phyloP scores from a whole-genome alignment of 495 filamentous ascomycete genomes.

The Trichocladium antarcticum region DNA sequence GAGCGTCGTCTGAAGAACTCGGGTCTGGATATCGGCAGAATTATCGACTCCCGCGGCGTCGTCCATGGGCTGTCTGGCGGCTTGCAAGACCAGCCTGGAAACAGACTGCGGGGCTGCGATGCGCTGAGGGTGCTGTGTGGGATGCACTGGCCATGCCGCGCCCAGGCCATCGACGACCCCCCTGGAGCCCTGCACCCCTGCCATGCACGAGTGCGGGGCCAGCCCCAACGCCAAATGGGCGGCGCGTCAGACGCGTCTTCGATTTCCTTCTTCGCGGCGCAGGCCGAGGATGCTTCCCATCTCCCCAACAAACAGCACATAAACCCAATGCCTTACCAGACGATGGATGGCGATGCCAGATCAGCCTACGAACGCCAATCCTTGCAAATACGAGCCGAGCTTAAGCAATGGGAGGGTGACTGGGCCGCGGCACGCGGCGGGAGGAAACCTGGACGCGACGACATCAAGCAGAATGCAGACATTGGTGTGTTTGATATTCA shows the following conservation, averaged over 20 bases:
- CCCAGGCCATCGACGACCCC: no score
- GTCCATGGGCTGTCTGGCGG: slow-evolving; percentile 20
- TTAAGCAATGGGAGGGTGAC: slow-evolving; percentile 78
- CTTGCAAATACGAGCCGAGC: slow-evolving; percentile 51
- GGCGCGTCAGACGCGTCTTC: not conserved
- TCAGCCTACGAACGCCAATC: slow-evolving; percentile 32
- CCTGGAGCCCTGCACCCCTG: no score
- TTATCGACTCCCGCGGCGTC: slow-evolving; percentile 4
- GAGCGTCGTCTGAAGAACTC: slow-evolving; percentile 39
- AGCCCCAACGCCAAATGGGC: no score
- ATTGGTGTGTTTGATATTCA: slow-evolving; percentile 54
- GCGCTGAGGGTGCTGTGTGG: not conserved
- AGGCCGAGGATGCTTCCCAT: not conserved
- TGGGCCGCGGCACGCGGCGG: slow-evolving; percentile 62
- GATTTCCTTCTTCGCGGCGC: not conserved
- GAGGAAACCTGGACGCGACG: slow-evolving; percentile 65
- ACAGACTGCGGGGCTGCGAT: not conserved
- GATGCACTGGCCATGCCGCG: no score
- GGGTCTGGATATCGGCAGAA: slow-evolving; percentile 29
- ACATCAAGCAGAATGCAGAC: slow-evolving; percentile 73
- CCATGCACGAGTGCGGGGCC: no score
- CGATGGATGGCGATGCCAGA: slow-evolving; percentile 35
- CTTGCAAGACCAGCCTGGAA: not conserved
- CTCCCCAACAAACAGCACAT: not conserved
- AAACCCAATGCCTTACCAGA: slow-evolving; percentile 4